Percentiles rank a stretch among this genome's conserved stretches.
Conservation (phyloP, 148 eudicot genomes). For the Vaccinium macrocarpon region DNA sequence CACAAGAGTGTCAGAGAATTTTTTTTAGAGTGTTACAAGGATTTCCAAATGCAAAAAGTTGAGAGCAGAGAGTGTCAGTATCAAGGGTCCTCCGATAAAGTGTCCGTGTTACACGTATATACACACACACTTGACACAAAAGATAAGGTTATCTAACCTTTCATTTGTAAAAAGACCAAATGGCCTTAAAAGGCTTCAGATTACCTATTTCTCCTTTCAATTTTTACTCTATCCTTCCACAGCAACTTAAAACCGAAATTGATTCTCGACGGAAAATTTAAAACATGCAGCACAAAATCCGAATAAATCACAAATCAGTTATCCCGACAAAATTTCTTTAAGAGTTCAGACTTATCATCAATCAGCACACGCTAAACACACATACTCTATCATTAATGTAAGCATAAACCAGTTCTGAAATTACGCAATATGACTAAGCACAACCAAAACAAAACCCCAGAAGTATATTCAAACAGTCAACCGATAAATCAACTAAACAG, state of each 20-base stretch:
- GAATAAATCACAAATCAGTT: not conserved
- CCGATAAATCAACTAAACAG: not conserved
- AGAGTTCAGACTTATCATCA: conserved; percentile 12
- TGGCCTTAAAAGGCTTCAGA: not conserved
- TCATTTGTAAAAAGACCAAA: not conserved
- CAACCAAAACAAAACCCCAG: not conserved
- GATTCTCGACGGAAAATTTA: not conserved
- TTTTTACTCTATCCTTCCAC: not conserved
- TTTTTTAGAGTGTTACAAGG: not conserved
- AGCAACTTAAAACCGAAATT: not conserved
- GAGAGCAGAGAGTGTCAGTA: not conserved
- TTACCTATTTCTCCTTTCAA: not conserved
- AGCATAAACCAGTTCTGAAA: not conserved
- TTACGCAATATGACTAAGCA: not conserved
- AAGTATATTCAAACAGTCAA: not conserved
- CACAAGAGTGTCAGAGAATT: not conserved
- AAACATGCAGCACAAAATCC: not conserved
- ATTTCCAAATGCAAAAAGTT: not conserved
- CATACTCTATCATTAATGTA: not conserved
- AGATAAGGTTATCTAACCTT: not conserved
- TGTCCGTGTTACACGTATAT: not conserved
- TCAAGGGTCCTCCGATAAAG: not conserved
- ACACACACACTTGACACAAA: not conserved
- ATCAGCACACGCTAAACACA: not conserved
- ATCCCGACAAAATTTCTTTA: not conserved